These are phyloP conservation scores for Talaromyces sp. DNA, from an alignment of 2,329 filamentous ascomycete species.

Conservation along the genomic window DNA sequence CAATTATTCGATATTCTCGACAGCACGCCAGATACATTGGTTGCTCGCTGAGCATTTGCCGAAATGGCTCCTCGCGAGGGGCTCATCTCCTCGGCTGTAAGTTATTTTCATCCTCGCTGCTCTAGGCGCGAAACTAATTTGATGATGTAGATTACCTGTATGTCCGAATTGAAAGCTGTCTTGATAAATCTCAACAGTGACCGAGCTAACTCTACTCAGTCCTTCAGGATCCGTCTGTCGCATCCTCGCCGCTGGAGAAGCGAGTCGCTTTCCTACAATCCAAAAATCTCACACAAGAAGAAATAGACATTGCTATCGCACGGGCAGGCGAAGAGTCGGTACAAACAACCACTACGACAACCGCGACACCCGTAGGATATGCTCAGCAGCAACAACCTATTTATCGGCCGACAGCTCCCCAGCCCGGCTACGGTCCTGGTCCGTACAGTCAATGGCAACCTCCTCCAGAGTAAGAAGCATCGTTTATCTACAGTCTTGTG, in stretches of 20 bases:
- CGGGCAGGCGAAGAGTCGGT: slow-evolving; percentile 65
- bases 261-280: slow-evolving; percentile 89
- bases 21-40: neutral
- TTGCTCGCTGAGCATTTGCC: slow-evolving; percentile 21
- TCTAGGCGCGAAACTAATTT: slow-evolving; percentile 8
- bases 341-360: slow-evolving; percentile 41
- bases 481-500: too few relatives aligned
- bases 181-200: neutral
- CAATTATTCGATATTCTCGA: neutral
- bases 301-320: slow-evolving; percentile 80
- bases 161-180: slow-evolving; percentile 26
- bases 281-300: slow-evolving; percentile 95
- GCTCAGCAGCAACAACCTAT: slow-evolving; percentile 42
- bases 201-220: slow-evolving; percentile 53
- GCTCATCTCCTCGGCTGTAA: slow-evolving; percentile 76
- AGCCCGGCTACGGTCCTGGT: slow-evolving; percentile 51
- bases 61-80: slow-evolving; percentile 88
- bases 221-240: slow-evolving; percentile 89
- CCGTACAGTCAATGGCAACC: slow-evolving; percentile 55
- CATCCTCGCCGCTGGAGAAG: slow-evolving; percentile 86
- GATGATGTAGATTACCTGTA: slow-evolving; percentile 51
- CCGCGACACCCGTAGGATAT: slow-evolving; percentile 51
- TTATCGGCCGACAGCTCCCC: slow-evolving; percentile 43
- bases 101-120: neutral
- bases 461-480: slow-evolving; percentile 51